Evolutionary conservation across 371 early-diverging fungal species (phyloP), one percentile per base, ranked within the genome.

Genomic region (Mortierella sp.): DNA sequence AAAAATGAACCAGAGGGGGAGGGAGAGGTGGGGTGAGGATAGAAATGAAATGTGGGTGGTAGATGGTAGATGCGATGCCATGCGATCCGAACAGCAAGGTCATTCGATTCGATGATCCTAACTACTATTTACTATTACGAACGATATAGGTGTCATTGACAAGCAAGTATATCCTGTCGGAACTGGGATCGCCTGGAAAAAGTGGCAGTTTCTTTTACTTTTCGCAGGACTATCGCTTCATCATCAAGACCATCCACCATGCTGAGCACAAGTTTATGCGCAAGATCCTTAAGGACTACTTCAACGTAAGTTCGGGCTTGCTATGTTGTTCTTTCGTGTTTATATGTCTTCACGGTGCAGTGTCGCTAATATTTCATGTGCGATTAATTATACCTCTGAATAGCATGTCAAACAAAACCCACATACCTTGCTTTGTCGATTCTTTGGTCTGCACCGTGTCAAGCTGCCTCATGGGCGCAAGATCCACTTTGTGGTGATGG

Each of bases 401-500:
- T 85, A 96, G 93, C 97, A 98, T 88, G 91, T 98, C 68, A 89
- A 91, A 76, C 85, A 91, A 64, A 95, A 98, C 75, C 98, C 98
- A n/a, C 91, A 98, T 85, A 98, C 99, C 2, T 89, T 98, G 24
- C 87, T 98, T 1, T 95, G 95, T 72, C 94, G 99, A 44, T 95
- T 97, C 75, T 97, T 96, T 85, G 99, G 99, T 10, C 86, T 99
- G 34, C 98, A 98, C 83, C 94, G 99, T 50, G 96, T 98, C 74
- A 98, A 97, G 88, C 87, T 97, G 64, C 97, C 98, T 11, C 94
- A 93, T 55, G 94, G 95, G 44, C 88, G 92, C 53, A 97, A 98
- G 86, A 96, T 98, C 47, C 97, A 98, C 85, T 99, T 99, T 88
- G 96, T 99, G 16, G 97, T 99, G 44, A 99, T 99, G 99, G 97